These are phyloP conservation scores for Podaxis mareebaensis DNA, from an alignment of 768 basidiomycete genomes.

Conservation along the genomic window DNA sequence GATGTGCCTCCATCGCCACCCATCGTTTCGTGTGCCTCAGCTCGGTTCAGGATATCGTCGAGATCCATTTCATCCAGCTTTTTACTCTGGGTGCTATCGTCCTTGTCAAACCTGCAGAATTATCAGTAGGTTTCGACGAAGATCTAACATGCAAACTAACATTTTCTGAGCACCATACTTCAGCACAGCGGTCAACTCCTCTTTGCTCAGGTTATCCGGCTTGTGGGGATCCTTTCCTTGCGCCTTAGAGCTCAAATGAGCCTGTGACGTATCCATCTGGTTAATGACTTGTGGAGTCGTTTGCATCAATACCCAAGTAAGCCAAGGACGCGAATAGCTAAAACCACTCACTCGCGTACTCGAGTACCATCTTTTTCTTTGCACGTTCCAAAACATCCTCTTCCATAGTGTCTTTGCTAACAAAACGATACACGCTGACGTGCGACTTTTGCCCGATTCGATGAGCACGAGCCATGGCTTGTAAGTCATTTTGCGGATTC, in stretches of 20 bases:
- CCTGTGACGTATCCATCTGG: conserved; percentile 99
- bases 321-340: conserved; percentile 1
- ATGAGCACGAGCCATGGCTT: conserved; percentile 99
- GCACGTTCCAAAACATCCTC: conserved; percentile 98
- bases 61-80: conserved; percentile 99
- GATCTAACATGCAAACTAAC: conserved; percentile 41
- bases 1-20: conserved; percentile 86
- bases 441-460: conserved; percentile 99
- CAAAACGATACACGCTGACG: conserved; percentile 97
- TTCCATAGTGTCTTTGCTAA: conserved; percentile 99
- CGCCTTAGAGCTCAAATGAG: conserved; percentile 85
- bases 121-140: conserved; percentile 9
- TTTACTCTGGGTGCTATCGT: conserved; percentile 87
- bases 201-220: conserved; percentile 87
- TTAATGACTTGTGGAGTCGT: conserved; percentile 77
- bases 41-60: conserved; percentile 95
- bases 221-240: conserved; percentile 68
- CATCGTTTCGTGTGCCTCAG: conserved; percentile 96
- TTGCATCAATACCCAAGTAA: conserved; percentile 2
- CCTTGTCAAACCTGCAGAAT: conserved; percentile 85
- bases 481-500: conserved; percentile 98
- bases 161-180: conserved; percentile 99
- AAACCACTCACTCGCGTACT: conserved; percentile 89
- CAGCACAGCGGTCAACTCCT: conserved; percentile 94
- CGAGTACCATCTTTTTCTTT: conserved; percentile 99